Conservation (phyloP, 2,329 filamentous ascomycete species). For the Diaporthe destruens region DNA sequence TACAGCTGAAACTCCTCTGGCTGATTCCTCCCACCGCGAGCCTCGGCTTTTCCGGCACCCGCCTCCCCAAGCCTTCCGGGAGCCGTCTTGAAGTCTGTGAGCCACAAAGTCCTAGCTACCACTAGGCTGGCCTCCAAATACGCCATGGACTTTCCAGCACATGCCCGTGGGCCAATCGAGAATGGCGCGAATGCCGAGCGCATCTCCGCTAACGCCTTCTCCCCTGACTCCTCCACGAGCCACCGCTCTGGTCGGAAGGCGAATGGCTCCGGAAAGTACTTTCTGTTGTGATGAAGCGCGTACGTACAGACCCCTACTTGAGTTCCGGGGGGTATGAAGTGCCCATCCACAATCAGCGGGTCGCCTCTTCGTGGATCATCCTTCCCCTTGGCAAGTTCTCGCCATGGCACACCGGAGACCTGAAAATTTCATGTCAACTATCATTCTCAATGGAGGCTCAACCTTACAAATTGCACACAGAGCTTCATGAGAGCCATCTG, state of each 20-base stretch:
- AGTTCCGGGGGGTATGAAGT: conserved; percentile 30
- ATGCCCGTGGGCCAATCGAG: neutral
- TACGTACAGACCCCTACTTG: conserved; percentile 56
- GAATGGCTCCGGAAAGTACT: conserved; percentile 56
- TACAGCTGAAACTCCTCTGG: conserved; percentile 29
- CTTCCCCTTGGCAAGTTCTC: conserved; percentile 6
- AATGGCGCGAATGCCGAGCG: conserved; percentile 12
- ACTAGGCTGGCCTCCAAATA: conserved; percentile 25
- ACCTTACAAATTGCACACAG: neutral
- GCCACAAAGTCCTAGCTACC: conserved; percentile 30
- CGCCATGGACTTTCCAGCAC: conserved; percentile 23
- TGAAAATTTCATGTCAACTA: neutral
- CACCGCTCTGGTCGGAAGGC: conserved; percentile 58
- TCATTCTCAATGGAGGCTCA: too few species aligned
- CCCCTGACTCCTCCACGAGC: conserved; percentile 46
- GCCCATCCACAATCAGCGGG: conserved; percentile 26
- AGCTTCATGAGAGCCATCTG: too few species aligned
- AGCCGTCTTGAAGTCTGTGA: conserved; percentile 28
- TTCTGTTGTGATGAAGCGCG: conserved; percentile 56
- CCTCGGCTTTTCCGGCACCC: neutral
- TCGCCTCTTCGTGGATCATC: neutral
- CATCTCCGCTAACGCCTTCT: conserved; percentile 46
- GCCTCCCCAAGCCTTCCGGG: neutral
- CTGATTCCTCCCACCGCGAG: neutral
- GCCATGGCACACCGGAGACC: conserved; percentile 16